Conservation (phyloP, 2,329 filamentous ascomycete species). For the Mycosphaerella sp. region DNA sequence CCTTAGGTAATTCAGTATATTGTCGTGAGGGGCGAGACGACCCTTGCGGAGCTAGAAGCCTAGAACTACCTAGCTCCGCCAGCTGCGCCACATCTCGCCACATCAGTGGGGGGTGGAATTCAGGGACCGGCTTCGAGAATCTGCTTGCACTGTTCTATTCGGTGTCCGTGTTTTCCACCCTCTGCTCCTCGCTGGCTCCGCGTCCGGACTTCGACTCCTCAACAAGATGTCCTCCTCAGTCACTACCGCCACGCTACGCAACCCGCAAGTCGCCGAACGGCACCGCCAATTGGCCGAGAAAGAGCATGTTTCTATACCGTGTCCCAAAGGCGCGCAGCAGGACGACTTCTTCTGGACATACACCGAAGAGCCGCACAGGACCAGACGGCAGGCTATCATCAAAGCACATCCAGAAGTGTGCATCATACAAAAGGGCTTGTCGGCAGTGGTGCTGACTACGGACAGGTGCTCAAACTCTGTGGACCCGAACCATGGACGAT, state of each 20-base stretch:
- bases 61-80: too few relatives aligned
- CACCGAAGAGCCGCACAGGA: slow-evolving; percentile 93
- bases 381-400: slow-evolving; percentile 86
- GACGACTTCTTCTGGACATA: slow-evolving; percentile 96
- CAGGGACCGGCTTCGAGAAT: neutral
- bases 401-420: slow-evolving; percentile 81
- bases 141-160: neutral
- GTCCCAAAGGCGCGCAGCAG: slow-evolving; percentile 24
- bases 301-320: slow-evolving; percentile 17
- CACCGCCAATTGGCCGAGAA: slow-evolving; percentile 6
- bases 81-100: neutral
- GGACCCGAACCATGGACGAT: slow-evolving; percentile 94
- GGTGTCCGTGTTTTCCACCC: neutral
- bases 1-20: too few relatives aligned
- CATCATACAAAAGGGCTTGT: neutral
- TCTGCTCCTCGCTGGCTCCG: neutral
- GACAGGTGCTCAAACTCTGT: slow-evolving; percentile 88
- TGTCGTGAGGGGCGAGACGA: too few relatives aligned
- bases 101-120: neutral
- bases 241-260: slow-evolving; percentile 24
- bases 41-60: too few relatives aligned
- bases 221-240: slow-evolving; percentile 18
- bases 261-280: slow-evolving; percentile 6
- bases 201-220: neutral
- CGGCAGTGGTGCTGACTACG: slow-evolving; percentile 43